A percentile compares a stretch with the other conserved stretches of the same genome.
Evolutionary conservation across 345 rosid genomes (phyloP).

Genomic region (Eucalyptus regnans): DNA sequence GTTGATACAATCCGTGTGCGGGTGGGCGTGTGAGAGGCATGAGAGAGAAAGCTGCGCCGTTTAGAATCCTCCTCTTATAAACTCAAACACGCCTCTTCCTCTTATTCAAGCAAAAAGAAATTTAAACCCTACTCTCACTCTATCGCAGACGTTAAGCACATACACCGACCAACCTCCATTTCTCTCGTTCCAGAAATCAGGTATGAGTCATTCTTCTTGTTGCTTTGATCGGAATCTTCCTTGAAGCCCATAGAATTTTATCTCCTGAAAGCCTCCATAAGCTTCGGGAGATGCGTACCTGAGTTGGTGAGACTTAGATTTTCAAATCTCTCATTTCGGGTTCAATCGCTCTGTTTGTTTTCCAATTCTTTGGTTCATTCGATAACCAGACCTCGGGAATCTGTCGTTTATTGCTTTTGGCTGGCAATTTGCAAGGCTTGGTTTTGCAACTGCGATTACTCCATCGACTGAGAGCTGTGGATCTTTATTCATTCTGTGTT

Average conservation of each 20-base stretch:
- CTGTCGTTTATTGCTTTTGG: background rate
- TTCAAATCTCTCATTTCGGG: background rate
- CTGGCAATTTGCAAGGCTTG: background rate
- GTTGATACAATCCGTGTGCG: background rate
- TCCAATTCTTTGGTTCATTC: background rate
- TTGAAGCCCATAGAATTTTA: background rate
- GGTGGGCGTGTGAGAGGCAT: background rate
- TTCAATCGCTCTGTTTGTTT: background rate
- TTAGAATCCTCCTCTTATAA: background rate
- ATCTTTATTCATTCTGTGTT: background rate
- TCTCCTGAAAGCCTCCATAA: background rate
- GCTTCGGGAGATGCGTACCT: background rate
- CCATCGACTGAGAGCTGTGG: background rate
- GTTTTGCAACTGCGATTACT: background rate
- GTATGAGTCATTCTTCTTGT: background rate
- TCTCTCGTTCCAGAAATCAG: background rate
- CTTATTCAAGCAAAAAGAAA: too few relatives aligned
- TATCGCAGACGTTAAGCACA: background rate
- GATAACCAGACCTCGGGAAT: background rate
- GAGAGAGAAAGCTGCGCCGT: background rate
- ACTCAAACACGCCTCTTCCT: background rate
- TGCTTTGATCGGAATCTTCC: background rate
- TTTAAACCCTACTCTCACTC: background rate
- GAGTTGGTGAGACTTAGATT: background rate
- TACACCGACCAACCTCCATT: background rate